Percentiles rank a stretch among this genome's conserved stretches.
phyloP scores from a whole-genome alignment of 176 grass and related monocot species.

The Poa pratensis region DNA sequence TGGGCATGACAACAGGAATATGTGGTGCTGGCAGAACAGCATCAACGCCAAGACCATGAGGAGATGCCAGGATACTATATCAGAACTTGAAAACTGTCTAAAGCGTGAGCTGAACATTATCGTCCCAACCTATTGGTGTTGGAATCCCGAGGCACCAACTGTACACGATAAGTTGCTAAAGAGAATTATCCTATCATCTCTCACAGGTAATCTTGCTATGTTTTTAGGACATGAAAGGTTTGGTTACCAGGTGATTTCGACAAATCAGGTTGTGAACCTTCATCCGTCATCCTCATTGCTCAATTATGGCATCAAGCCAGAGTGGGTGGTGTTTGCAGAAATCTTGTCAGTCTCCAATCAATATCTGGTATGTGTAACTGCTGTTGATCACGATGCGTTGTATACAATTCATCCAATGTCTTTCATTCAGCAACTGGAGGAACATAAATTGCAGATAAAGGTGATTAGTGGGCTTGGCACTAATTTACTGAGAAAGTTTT shows the following conservation, averaged over 20 bases:
- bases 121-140: constrained; percentile 80
- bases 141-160: constrained; percentile 70
- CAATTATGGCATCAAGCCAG: constrained; percentile 63
- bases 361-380: constrained; percentile 94
- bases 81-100: constrained; percentile 82
- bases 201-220: constrained; percentile 83
- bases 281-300: constrained; percentile 89
- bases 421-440: constrained; percentile 64
- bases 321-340: constrained; percentile 95
- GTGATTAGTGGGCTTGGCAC: constrained; percentile 65
- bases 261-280: constrained; percentile 74
- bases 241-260: constrained; percentile 88
- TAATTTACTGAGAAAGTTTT: constrained; percentile 71
- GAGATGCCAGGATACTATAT: constrained; percentile 81
- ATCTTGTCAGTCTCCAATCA: constrained; percentile 79
- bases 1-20: constrained; percentile 61
- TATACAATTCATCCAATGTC: constrained; percentile 46
- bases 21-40: constrained; percentile 96
- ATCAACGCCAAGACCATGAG: constrained; percentile 94
- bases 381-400: constrained; percentile 72
- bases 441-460: constrained; percentile 70
- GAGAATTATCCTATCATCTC: constrained; percentile 79
- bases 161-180: constrained; percentile 67
- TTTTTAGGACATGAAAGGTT: constrained; percentile 80
- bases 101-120: constrained; percentile 78